phyloP scores from a whole-genome alignment of 2,329 filamentous ascomycete species.

The Ceratocystis eucalypticola region DNA sequence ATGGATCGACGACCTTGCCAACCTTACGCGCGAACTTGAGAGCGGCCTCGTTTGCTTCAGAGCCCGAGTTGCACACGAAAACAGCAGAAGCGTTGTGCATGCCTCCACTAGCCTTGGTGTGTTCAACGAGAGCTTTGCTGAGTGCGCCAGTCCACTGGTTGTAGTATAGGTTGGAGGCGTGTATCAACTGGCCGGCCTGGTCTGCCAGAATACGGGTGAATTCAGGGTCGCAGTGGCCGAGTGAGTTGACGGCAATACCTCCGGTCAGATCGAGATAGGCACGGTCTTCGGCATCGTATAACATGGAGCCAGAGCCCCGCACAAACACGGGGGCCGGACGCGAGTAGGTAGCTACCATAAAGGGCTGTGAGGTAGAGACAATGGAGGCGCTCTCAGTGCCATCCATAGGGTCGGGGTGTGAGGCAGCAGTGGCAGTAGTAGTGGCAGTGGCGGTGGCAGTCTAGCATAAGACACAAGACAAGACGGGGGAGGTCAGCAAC shows the following conservation, averaged over 20 bases:
- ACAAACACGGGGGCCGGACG: constrained; percentile 83
- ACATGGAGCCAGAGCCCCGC: constrained; percentile 69
- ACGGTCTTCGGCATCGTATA: constrained; percentile 82
- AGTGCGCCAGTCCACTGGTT: constrained; percentile 90
- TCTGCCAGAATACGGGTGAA: constrained; percentile 62
- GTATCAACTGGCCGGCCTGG: constrained; percentile 69
- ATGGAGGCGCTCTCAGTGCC: constrained; percentile 65
- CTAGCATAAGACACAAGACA: background rate
- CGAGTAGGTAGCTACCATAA: constrained; percentile 92
- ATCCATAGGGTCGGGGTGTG: constrained; percentile 58
- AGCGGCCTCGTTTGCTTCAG: constrained; percentile 93
- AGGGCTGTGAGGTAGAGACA: constrained; percentile 62
- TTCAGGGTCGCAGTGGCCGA: constrained; percentile 80
- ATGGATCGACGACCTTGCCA: constrained; percentile 60
- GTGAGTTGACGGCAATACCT: constrained; percentile 85
- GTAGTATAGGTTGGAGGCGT: constrained; percentile 93
- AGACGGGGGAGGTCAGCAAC: background rate
- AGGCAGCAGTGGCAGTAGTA: constrained; percentile 23
- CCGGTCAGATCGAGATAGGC: constrained; percentile 90
- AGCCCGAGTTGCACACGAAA: constrained; percentile 93
- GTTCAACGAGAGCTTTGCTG: constrained; percentile 70
- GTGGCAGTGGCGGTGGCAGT: background rate
- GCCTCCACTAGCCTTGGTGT: constrained; percentile 62
- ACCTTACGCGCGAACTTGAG: constrained; percentile 94
- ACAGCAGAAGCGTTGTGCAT: constrained; percentile 71